These are phyloP conservation scores for Verticillium nubilum DNA, from an alignment of 2,329 filamentous ascomycete species.

Conservation along the genomic window DNA sequence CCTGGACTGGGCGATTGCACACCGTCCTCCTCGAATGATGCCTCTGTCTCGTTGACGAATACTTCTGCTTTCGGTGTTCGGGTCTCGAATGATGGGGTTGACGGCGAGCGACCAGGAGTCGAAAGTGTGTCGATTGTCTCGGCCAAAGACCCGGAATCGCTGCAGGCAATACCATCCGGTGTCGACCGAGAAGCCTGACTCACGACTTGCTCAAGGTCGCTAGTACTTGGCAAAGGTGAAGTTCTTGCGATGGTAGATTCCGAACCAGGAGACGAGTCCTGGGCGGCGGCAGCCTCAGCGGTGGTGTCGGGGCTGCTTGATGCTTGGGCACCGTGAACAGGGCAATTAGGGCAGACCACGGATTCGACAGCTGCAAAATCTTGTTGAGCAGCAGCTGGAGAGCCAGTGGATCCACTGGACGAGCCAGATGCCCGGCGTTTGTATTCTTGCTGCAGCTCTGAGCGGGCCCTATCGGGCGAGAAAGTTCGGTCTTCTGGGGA, in stretches of 20 bases:
- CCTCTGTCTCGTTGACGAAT: conserved; percentile 2
- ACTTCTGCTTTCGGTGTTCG: conserved; percentile 23
- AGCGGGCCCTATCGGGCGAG: not conserved
- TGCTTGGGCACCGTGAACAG: conserved; percentile 11
- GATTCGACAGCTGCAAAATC: conserved; percentile 14
- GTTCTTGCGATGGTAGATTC: not conserved
- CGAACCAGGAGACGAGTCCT: not conserved
- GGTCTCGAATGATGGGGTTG: conserved; percentile 18
- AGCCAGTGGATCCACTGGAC: not conserved
- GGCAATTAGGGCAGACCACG: conserved; percentile 12
- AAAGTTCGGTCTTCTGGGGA: not conserved
- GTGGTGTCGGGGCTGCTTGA: not conserved
- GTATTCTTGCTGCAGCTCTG: not conserved
- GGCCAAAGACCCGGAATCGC: not conserved
- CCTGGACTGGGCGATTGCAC: not conserved
- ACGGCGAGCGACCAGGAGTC: conserved; percentile 10
- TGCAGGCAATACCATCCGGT: not conserved
- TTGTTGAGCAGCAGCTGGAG: not conserved
- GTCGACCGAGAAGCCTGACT: not conserved
- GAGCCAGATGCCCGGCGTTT: not conserved
- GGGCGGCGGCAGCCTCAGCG: not conserved
- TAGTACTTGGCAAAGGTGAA: not conserved
- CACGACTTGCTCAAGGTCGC: not conserved
- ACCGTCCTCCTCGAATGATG: not conserved
- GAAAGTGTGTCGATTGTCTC: conserved; percentile 4